phyloP scores from a whole-genome alignment of 306 rosid species.

The Sechiopsis laciniata region DNA sequence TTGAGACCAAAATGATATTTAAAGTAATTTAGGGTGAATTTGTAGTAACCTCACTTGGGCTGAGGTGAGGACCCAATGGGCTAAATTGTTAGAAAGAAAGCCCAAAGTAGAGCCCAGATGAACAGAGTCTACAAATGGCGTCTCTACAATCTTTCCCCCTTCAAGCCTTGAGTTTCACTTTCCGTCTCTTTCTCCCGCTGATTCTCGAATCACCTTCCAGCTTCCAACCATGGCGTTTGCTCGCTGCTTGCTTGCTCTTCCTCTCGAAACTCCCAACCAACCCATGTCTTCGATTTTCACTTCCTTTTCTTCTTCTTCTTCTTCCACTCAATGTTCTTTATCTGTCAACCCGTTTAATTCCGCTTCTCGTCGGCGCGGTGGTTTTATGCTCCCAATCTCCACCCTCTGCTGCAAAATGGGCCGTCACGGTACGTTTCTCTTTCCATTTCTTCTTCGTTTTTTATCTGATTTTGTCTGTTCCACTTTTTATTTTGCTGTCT shows the following conservation, averaged over 20 bases:
- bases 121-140: too few species aligned
- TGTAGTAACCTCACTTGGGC: not conserved
- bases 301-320: slow-evolving; percentile 3
- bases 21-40: not conserved
- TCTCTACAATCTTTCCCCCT: not conserved
- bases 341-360: slow-evolving; percentile 25
- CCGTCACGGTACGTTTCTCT: slow-evolving; percentile 30
- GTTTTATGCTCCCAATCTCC: slow-evolving; percentile 33
- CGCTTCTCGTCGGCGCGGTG: slow-evolving; percentile 23
- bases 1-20: too few species aligned
- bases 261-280: slow-evolving; percentile 29
- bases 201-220: not conserved
- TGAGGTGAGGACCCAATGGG: not conserved
- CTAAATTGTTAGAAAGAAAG: not conserved
- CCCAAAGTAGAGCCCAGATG: not conserved
- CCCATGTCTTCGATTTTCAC: slow-evolving; percentile 24
- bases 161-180: slow-evolving; percentile 6
- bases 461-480: not conserved
- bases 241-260: slow-evolving; percentile 24
- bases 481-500: not conserved
- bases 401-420: slow-evolving; percentile 26
- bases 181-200: too few species aligned
- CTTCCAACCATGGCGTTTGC: slow-evolving; percentile 45
- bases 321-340: slow-evolving; percentile 20
- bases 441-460: not conserved